Base-by-base conservation (phyloP, 2,329 filamentous ascomycete genomes). In the Hirsutella thompsonii region DNA sequence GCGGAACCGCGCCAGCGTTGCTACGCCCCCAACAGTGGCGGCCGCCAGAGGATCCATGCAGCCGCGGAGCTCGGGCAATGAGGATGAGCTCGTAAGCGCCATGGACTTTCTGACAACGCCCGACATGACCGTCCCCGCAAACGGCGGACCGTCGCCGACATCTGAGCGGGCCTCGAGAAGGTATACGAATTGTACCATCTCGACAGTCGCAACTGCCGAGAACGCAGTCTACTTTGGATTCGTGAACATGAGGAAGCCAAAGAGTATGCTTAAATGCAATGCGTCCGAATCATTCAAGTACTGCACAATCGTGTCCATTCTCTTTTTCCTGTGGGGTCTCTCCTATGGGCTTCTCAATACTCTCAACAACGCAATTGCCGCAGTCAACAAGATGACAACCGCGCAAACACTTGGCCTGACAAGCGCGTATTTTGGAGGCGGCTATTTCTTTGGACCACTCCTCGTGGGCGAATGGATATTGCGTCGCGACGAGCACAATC, bases 241-340 rank as follows among this genome's bases (percentile, higher is more conserved):
- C 47, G 81, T 88, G 46, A 81, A 83, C 52, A 77, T 86, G 63
- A 66, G 68, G 30, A 65, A 67, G 46, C 79, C 78, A 3, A 85
- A 84, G 58, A 83, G 78, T 53, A 79, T 88, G 67, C 72, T 86
- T 8, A 67, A 76, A 19, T 74, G 77, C 42, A 76, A 73, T 1
- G 69, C 68, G 2, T 56, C 61, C 10, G 81, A 88, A 46, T 83
- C 81, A 0, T 63, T 83, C 48, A 82, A 79, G 47, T 85, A 86
- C 47, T 80, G 83, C 52, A 70, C 74, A 14, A 68, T 86, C 47
- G 86, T 93, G 19, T 85, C 83, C 1, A 72, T 89, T 6, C 66
- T 94, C 0, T 94, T 94, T 61, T 79, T 94, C 47, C 66, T 94
- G 3, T 94, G 87, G 88, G 89, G 89, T 0, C 82, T 94, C 43